Evolutionary conservation across 768 basidiomycete species (phyloP).

Genomic region (Neoboletus magnificus): DNA sequence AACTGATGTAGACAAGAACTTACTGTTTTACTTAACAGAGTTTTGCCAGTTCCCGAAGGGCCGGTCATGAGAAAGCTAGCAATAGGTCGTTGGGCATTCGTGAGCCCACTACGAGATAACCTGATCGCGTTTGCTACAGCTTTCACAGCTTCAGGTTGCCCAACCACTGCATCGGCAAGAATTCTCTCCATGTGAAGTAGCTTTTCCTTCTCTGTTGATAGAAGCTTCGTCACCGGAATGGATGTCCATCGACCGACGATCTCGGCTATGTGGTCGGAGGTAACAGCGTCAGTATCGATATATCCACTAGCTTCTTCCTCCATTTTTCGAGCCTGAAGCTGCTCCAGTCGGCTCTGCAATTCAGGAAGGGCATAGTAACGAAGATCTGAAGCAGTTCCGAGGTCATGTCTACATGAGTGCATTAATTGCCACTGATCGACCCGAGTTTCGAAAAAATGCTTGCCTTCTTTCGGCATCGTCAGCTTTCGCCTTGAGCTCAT

Average conservation of each 20-base stretch:
- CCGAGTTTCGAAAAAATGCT: conserved; percentile 17
- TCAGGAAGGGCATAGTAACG: conserved; percentile 93
- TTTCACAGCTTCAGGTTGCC: conserved; percentile 87
- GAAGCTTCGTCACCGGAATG: conserved; percentile 82
- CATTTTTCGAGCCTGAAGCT: conserved; percentile 68
- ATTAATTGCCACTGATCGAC: neutral
- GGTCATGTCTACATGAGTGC: conserved; percentile 49
- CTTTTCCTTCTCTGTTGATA: conserved; percentile 91
- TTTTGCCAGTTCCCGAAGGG: conserved; percentile 91
- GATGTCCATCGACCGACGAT: conserved; percentile 93
- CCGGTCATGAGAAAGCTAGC: conserved; percentile 92
- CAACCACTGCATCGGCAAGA: conserved; percentile 73
- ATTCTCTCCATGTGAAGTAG: conserved; percentile 83
- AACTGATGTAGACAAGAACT: conserved; percentile 25
- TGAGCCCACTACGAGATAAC: conserved; percentile 89
- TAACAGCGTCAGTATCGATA: conserved; percentile 65
- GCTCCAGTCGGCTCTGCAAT: conserved; percentile 66
- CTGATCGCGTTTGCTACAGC: conserved; percentile 94
- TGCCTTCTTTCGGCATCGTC: conserved; percentile 90
- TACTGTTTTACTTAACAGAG: conserved; percentile 84
- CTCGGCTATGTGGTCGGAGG: conserved; percentile 88
- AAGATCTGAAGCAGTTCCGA: conserved; percentile 80
- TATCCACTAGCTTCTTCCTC: conserved; percentile 63
- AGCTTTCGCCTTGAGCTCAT: conserved; percentile 86
- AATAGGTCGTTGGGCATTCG: conserved; percentile 82